Conservation (phyloP, 257 asterid species). For the Solanum gracilifrons region DNA sequence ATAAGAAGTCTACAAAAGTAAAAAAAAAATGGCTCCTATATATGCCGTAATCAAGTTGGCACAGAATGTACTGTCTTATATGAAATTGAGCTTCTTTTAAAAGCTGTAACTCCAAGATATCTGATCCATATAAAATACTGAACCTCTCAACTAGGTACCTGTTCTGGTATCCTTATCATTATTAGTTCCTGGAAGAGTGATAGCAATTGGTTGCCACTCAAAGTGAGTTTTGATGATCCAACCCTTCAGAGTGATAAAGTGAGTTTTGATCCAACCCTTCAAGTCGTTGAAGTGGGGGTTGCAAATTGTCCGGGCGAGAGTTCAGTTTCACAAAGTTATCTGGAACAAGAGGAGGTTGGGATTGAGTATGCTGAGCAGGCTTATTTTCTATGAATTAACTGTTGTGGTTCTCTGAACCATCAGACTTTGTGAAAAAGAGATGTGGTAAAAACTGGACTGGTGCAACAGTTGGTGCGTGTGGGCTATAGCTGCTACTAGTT, state of each 20-base stretch:
- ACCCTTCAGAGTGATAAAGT: slow-evolving; percentile 14
- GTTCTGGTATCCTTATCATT: background rate
- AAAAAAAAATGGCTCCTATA: background rate
- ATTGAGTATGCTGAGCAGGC: slow-evolving; percentile 2
- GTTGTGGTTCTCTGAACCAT: slow-evolving; percentile 1
- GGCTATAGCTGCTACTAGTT: background rate
- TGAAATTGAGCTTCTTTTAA: background rate
- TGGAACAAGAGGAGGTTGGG: background rate
- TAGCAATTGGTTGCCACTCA: slow-evolving; percentile 35
- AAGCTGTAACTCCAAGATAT: background rate
- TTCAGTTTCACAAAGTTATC: background rate
- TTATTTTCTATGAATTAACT: background rate
- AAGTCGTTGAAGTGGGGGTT: background rate
- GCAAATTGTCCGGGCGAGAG: background rate
- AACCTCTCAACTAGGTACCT: background rate
- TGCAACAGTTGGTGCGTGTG: slow-evolving; percentile 6
- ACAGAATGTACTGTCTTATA: background rate
- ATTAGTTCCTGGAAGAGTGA: slow-evolving; percentile 14
- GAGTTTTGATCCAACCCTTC: slow-evolving; percentile 24
- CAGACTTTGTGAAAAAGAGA: slow-evolving; percentile 4
- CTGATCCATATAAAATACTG: background rate
- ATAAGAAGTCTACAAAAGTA: background rate
- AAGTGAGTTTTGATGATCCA: slow-evolving; percentile 21
- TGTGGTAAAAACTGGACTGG: slow-evolving; percentile 23
- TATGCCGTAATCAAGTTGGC: background rate